Percentiles rank a stretch among this genome's conserved stretches.
Conservation (phyloP, 208 protist genomes). For the Trypanosoma congolense region DNA sequence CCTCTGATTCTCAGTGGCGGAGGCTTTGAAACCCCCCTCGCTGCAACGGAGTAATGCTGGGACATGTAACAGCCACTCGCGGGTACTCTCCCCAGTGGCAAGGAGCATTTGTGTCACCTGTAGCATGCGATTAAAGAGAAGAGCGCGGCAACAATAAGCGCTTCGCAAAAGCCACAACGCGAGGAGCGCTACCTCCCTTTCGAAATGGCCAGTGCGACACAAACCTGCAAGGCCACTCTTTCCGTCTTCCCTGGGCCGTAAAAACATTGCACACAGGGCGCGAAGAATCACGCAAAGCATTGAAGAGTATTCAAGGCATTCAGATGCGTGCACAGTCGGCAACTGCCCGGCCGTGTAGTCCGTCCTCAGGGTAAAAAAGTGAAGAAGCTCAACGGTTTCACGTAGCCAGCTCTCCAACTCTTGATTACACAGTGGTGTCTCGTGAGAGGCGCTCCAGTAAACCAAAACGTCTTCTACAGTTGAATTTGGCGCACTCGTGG, state of each 20-base stretch:
- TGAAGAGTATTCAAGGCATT: constrained; percentile 8
- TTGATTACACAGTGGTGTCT: constrained; percentile 1
- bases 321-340: not conserved
- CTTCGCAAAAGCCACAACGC: constrained; percentile 12
- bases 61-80: constrained; percentile 14
- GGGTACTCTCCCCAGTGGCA: constrained; percentile 7
- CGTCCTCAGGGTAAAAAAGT: constrained; percentile 6
- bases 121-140: not conserved
- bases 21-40: not conserved
- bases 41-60: constrained; percentile 8
- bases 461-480: constrained; percentile 7
- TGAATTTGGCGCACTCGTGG: too few relatives aligned
- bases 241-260: not conserved
- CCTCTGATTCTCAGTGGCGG: not conserved
- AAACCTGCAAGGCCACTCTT: not conserved
- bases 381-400: constrained; percentile 6
- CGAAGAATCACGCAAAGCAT: constrained; percentile 8
- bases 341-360: not conserved
- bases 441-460: constrained; percentile 9
- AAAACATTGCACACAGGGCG: constrained; percentile 8
- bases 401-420: constrained; percentile 12
- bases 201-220: not conserved
- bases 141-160: not conserved
- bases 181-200: constrained; percentile 14
- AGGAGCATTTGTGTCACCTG: constrained; percentile 15